Evolutionary conservation across 305 asterid genomes (phyloP), one percentile per base, ranked within the genome.

Genomic region (Fraxinus platypoda): DNA sequence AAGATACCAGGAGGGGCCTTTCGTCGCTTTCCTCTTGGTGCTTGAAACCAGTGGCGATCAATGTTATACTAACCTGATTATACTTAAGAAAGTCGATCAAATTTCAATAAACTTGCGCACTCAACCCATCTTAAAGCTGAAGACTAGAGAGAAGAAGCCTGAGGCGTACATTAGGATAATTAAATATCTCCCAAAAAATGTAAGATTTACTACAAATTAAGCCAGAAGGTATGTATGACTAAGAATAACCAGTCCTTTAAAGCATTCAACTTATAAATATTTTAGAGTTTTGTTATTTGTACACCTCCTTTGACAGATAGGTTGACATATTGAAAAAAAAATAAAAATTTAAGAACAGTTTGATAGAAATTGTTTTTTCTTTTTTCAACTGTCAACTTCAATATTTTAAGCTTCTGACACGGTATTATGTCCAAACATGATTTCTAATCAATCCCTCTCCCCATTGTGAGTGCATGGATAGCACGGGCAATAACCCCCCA

Each of bases 41-140:
- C 87, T 95, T 95, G 81, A 95, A 94, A 72, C 99, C 97, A 54
- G 99, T 95, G 85, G 99, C 98, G 23, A 95, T 95, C 85, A 95
- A 80, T 41, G 98, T 94, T 79, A 95, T 95, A 86, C 99, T 94
- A 38, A 95, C 95, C 98, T 93, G 92, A 84, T 73, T 19, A 34
- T 70, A 84, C 74, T 75, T 79, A 77, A 31, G 25, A 43, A 33
- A 52, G 33, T 81, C 3, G 35, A 52, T 86, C 81, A 83, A 73
- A 71, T 76, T 80, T 79, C 76, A 41, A 59, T 21, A 79, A 76
- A 75, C 49, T 49, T 73, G 35, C 41, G 34, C 21, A 25, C 74
- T 41, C 4, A 52, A 52, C 23, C 19, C 23, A 1, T 52, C 62
- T 17, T 52, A 52, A 52, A 52, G 23, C 62, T 52, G 62, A 52